phyloP scores from a whole-genome alignment of 2,329 filamentous ascomycete species.

The Ophiostoma angusticollis region DNA sequence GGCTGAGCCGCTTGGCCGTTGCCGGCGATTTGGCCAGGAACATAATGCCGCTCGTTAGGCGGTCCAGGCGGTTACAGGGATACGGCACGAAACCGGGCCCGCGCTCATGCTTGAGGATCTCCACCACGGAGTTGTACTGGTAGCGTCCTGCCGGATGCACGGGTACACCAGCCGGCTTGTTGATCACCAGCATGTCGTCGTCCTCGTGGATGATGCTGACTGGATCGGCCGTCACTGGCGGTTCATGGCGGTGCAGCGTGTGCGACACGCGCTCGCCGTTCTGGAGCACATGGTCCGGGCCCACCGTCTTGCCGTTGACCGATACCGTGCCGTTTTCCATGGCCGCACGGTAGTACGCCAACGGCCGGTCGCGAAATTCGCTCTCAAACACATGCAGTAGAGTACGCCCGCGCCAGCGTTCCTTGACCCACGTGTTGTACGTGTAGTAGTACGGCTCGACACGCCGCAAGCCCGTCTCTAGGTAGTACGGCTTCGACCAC shows the following conservation, averaged over 20 bases:
- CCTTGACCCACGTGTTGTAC: slow-evolving; percentile 90
- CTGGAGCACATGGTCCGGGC: slow-evolving; percentile 57
- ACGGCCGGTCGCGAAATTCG: slow-evolving; percentile 80
- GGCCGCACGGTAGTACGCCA: slow-evolving; percentile 76
- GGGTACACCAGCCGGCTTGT: slow-evolving; percentile 89
- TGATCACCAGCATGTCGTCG: slow-evolving; percentile 86
- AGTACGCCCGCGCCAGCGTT: slow-evolving; percentile 74
- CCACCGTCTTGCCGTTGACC: slow-evolving; percentile 62
- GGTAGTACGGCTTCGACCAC: slow-evolving; percentile 61
- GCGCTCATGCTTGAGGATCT: slow-evolving; percentile 77
- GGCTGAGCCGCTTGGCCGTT: slow-evolving; percentile 63
- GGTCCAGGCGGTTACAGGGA: slow-evolving; percentile 85
- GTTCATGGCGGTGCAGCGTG: slow-evolving; percentile 89
- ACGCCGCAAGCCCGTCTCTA: slow-evolving; percentile 71
- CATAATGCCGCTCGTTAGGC: slow-evolving; percentile 93
- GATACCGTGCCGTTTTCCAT: slow-evolving; percentile 69
- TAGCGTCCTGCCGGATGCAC: slow-evolving; percentile 94
- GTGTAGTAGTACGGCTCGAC: slow-evolving; percentile 83
- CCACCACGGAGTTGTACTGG: slow-evolving; percentile 86
- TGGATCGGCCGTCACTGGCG: slow-evolving; percentile 70
- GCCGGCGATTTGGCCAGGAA: slow-evolving; percentile 82
- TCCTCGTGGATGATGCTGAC: slow-evolving; percentile 84
- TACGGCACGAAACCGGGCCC: slow-evolving; percentile 41
- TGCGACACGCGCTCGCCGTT: slow-evolving; percentile 91
- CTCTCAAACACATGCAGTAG: slow-evolving; percentile 79